These are phyloP conservation scores for Boletus sp. DNA, from an alignment of 768 basidiomycete species.

Conservation along the genomic window DNA sequence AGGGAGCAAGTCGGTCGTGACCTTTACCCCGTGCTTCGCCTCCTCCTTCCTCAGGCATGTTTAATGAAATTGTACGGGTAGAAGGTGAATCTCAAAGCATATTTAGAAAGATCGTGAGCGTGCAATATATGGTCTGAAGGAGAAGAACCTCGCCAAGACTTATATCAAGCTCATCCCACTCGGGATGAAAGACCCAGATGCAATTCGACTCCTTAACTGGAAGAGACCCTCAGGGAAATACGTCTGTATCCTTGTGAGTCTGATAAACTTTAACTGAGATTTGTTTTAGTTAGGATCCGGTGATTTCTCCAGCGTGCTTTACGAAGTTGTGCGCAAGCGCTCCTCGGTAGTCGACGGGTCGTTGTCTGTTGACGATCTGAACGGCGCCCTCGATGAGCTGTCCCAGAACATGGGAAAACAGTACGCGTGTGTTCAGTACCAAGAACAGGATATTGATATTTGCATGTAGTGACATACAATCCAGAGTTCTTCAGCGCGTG, in stretches of 20 bases:
- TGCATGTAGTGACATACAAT: constrained; percentile 63
- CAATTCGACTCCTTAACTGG: constrained; percentile 84
- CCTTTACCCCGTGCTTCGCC: constrained; percentile 83
- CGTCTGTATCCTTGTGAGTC: constrained; percentile 38
- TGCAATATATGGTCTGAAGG: constrained; percentile 90
- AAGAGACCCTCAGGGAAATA: constrained; percentile 72
- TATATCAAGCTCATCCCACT: constrained; percentile 90
- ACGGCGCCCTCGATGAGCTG: constrained; percentile 75
- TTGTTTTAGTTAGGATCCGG: constrained; percentile 62
- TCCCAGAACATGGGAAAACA: constrained; percentile 69
- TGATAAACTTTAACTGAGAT: not conserved
- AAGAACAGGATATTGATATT: constrained; percentile 4
- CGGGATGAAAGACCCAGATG: constrained; percentile 74
- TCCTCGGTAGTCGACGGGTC: constrained; percentile 75
- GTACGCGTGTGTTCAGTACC: constrained; percentile 38
- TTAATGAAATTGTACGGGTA: not conserved
- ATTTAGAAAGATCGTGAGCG: constrained; percentile 89
- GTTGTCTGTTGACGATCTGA: constrained; percentile 80
- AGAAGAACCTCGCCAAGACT: constrained; percentile 88
- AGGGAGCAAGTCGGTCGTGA: constrained; percentile 81
- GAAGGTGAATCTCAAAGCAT: not conserved
- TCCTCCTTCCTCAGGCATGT: constrained; percentile 84
- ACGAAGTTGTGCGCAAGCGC: constrained; percentile 80
- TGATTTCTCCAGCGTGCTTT: constrained; percentile 84
- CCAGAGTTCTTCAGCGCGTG: constrained; percentile 70